Base-by-base conservation (phyloP, 2,329 filamentous ascomycete species). In the Zymoseptoria tritici region DNA sequence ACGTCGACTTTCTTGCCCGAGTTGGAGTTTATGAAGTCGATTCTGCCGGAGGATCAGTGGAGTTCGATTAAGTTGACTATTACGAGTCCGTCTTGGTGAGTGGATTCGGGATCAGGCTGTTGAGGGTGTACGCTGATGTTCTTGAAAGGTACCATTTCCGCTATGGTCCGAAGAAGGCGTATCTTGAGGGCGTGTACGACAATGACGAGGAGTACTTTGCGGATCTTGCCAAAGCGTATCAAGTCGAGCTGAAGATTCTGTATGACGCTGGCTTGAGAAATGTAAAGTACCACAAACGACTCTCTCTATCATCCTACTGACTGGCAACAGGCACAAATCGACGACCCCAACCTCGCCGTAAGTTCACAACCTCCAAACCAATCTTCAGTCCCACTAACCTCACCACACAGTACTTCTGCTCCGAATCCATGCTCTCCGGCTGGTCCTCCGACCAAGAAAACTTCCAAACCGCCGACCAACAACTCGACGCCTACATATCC, bases 401-500 rank as follows among this genome's bases (percentile, higher is more conserved):
- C 36, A 5, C 16, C 2, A 36, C 9, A n/a, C 36, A 46, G 36
- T 68, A 90, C 73, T 90, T 90, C 74, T 90, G 87, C 75, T 87
- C 84, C 20, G 79, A 87, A 59, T 84, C 85, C 71, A 90, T 90
- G 82, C 81, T 88, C 42, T 76, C 82, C 54, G 87, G 87, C 16
- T 90, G 86, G 83, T 82, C 83, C 57, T 81, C 81, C 13, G 88
- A 91, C 71, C 75, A 80, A 54, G 80, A 85, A 67, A 90, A 91
- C 71, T 82, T 82, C 57, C 83, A 85, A 72, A 83, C 83, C 1
- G 83, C 87, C 6, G 87, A 89, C 54, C 84, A 86, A 65, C 84
- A 90, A 52, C 82, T 92, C 21, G 86, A 90, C 66, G 83, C 86
- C 26, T 92, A 92, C 75, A 88, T 92, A 72, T 79, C 81, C 62